phyloP scores from a whole-genome alignment of 306 rosid species.

The Rubus idaeus region DNA sequence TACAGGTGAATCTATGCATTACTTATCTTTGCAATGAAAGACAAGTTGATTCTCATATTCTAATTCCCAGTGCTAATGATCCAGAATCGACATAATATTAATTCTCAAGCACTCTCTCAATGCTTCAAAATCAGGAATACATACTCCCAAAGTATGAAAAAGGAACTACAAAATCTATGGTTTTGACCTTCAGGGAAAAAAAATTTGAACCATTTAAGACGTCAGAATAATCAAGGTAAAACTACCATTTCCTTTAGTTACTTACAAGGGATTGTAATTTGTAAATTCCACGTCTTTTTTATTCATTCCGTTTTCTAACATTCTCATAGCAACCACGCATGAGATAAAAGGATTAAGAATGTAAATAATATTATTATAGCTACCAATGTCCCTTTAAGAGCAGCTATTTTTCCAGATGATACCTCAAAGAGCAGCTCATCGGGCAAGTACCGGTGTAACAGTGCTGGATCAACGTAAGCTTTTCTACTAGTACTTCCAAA shows the following conservation, averaged over 20 bases:
- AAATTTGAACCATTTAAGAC: not conserved
- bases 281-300: not conserved
- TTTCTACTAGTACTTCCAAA: slow-evolving; percentile 82
- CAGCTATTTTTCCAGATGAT: slow-evolving; percentile 20
- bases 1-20: not conserved
- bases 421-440: slow-evolving; percentile 95
- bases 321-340: not conserved
- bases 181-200: too few species aligned
- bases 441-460: slow-evolving; percentile 69
- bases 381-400: not conserved
- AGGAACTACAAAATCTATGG: not conserved
- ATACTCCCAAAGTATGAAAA: not conserved
- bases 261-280: not conserved
- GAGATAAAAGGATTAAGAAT: slow-evolving; percentile 1
- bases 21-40: not conserved
- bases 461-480: slow-evolving; percentile 66
- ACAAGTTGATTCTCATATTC: not conserved
- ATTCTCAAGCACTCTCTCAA: not conserved
- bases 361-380: not conserved
- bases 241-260: not conserved
- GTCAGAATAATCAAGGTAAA: not conserved
- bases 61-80: not conserved
- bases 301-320: not conserved
- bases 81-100: not conserved
- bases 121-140: not conserved